These are phyloP conservation scores for Chlamydomonas urium DNA, from an alignment of 139 green algal species.

Conservation along the genomic window DNA sequence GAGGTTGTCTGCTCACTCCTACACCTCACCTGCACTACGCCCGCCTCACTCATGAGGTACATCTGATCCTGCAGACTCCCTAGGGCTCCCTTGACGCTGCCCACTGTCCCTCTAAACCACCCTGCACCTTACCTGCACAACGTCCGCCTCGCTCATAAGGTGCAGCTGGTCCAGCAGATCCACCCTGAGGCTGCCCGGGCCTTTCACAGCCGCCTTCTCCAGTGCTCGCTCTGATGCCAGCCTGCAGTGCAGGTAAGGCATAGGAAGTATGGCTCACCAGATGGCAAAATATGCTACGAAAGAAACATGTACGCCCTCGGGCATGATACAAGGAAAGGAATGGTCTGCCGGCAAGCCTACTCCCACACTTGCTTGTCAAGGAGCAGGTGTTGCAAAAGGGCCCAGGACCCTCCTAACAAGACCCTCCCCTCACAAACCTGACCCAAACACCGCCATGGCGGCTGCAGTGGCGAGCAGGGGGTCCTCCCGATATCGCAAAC, in stretches of 20 bases:
- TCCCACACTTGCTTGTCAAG: too few relatives aligned
- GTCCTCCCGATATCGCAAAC: constrained; percentile 28
- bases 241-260: constrained; percentile 1
- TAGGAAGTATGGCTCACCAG: not conserved
- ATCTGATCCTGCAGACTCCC: constrained; percentile 8
- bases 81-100: too few relatives aligned
- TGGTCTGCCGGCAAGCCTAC: too few relatives aligned
- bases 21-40: too few relatives aligned
- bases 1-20: too few relatives aligned
- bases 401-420: not conserved
- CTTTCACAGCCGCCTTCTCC: not conserved
- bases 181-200: constrained; percentile 6
- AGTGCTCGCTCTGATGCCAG: constrained; percentile 3
- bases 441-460: constrained; percentile 73
- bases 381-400: not conserved
- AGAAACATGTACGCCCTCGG: too few relatives aligned
- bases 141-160: not conserved
- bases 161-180: constrained; percentile 9
- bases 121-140: too few relatives aligned
- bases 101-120: too few relatives aligned
- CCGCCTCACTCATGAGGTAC: not conserved
- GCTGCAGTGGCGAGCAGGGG: constrained; percentile 53
- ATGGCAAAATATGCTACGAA: not conserved
- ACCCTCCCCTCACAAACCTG: constrained; percentile 9
- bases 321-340: too few relatives aligned